Conservation (phyloP, 345 rosid species). For the Psidium friedrichsthalianum region DNA sequence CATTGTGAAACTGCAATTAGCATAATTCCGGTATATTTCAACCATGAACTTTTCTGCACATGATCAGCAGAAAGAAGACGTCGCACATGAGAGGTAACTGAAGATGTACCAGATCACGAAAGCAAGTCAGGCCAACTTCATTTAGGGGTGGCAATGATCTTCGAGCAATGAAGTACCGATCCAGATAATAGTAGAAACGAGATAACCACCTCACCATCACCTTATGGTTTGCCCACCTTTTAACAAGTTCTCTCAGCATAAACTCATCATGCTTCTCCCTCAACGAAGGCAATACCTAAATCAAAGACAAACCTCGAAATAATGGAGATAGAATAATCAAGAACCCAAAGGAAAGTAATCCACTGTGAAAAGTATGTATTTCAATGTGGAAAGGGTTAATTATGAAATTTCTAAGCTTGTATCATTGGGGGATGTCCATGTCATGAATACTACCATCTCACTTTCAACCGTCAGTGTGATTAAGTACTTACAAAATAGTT, state of each 20-base stretch:
- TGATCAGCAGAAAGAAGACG: not conserved
- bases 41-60: not conserved
- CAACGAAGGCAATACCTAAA: conserved; percentile 38
- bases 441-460: not conserved
- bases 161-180: conserved; percentile 40
- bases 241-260: conserved; percentile 47
- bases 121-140: conserved; percentile 46
- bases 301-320: not conserved
- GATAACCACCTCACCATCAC: conserved; percentile 47
- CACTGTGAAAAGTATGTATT: not conserved
- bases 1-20: not conserved
- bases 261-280: conserved; percentile 51
- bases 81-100: not conserved
- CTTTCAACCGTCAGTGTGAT: not conserved
- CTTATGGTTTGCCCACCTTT: conserved; percentile 53
- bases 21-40: not conserved
- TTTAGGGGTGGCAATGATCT: conserved; percentile 35
- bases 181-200: conserved; percentile 46
- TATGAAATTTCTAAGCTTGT: not conserved
- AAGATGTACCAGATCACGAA: conserved; percentile 43
- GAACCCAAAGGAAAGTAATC: not conserved
- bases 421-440: not conserved
- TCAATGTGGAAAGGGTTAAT: not conserved
- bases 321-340: not conserved
- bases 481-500: not conserved